Percentiles rank a stretch among this genome's conserved stretches.
Evolutionary conservation across 441 rosid genomes (phyloP).

Genomic region (Eutrema salsugineum): DNA sequence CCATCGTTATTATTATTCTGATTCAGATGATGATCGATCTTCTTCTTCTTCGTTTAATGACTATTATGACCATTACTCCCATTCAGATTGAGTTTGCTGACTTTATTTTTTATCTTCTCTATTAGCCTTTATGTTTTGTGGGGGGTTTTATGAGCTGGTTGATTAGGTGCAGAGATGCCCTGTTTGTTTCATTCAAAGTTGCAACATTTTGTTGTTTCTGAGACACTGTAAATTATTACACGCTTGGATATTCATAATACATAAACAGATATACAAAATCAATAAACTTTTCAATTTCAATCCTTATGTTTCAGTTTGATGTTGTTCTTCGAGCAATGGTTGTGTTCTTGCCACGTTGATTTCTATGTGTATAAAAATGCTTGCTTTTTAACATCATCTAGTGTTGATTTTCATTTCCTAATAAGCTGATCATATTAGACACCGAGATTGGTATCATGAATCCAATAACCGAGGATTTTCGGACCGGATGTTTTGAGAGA

Average conservation of each 20-base stretch:
- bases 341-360: neutral
- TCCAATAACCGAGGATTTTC: neutral
- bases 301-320: neutral
- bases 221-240: neutral
- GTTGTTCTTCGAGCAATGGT: neutral
- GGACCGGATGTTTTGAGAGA: neutral
- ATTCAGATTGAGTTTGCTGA: conserved; percentile 48
- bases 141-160: neutral
- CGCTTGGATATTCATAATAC: neutral
- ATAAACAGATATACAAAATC: neutral
- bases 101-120: neutral
- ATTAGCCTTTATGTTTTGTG: neutral
- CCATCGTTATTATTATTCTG: conserved; percentile 12
- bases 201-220: neutral
- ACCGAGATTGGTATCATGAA: neutral
- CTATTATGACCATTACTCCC: conserved; percentile 39
- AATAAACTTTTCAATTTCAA: neutral
- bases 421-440: neutral
- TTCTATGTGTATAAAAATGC: neutral
- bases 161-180: neutral
- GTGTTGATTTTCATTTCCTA: neutral
- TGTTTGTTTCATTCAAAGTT: conserved; percentile 14
- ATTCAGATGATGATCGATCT: conserved; percentile 13
- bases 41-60: conserved; percentile 34
- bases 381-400: neutral